phyloP scores from a whole-genome alignment of 2,329 filamentous ascomycete species.

The Pseudogymnoascus sp. region DNA sequence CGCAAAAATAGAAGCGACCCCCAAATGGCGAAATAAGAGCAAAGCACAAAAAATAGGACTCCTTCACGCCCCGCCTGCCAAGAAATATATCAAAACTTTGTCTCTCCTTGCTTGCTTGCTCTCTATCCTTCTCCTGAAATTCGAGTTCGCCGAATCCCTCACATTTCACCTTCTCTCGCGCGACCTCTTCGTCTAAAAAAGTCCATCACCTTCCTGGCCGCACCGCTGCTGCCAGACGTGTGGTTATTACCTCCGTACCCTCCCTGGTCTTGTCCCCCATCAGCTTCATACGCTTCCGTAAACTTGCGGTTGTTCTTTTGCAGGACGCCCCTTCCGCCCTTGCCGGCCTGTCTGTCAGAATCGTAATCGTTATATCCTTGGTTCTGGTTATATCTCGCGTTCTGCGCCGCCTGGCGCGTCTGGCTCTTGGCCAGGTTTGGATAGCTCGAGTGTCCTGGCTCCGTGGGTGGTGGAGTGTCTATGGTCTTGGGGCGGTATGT shows the following conservation, averaged over 20 bases:
- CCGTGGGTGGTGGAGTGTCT: slow-evolving; percentile 41
- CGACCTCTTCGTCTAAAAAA: slow-evolving; percentile 87
- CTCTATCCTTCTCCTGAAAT: not conserved
- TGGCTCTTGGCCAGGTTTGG: slow-evolving; percentile 2
- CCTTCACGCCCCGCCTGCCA: slow-evolving; percentile 8
- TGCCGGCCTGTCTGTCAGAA: slow-evolving; percentile 25
- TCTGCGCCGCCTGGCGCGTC: slow-evolving; percentile 31
- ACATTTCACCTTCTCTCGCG: slow-evolving; percentile 53
- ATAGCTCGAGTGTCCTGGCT: slow-evolving; percentile 28
- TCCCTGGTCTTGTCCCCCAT: slow-evolving; percentile 59
- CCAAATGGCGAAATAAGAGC: slow-evolving; percentile 2
- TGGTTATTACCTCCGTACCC: slow-evolving; percentile 52
- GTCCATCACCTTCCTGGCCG: slow-evolving; percentile 92
- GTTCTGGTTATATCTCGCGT: slow-evolving; percentile 43
- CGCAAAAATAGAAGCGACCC: not conserved
- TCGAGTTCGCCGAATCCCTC: not conserved
- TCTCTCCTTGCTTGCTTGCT: not conserved
- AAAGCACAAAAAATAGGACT: slow-evolving; percentile 6
- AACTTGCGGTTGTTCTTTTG: slow-evolving; percentile 85
- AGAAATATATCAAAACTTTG: slow-evolving; percentile 9
- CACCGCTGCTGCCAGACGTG: slow-evolving; percentile 69
- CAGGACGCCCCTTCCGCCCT: slow-evolving; percentile 48
- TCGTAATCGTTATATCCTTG: slow-evolving; percentile 37
- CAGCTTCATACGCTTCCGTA: slow-evolving; percentile 76
- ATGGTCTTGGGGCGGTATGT: slow-evolving; percentile 33